Evolutionary conservation across 768 basidiomycete genomes (phyloP), one percentile per base, ranked within the genome.

Genomic region (Plicaturopsis crispa): DNA sequence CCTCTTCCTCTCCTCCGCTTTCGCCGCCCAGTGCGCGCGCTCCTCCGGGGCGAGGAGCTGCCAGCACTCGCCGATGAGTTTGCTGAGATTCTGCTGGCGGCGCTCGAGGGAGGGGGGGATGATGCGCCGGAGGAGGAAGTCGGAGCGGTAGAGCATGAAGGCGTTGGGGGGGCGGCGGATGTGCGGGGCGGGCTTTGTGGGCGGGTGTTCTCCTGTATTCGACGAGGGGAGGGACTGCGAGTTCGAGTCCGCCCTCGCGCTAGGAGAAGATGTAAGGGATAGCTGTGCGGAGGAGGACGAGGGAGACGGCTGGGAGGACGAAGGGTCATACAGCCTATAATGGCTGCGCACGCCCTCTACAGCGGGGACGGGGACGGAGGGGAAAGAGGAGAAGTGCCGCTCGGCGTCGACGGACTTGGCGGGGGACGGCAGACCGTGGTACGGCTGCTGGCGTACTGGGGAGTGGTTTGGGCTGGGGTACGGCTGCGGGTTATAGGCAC

Each of bases 81-180:
- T 60, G 42, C 67, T 69, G 43, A 76, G 63, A 41, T 74, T 70
- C 53, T 74, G 70, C 52, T 79, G 76, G 33, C 70, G 66, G 32
- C 62, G 64, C 53, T 73, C 71, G 24, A 70, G 57, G 17, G 64
- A 56, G 12, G 59, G 50, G 3, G 70, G 67, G 31, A 73, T 62
- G 8, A 59, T 42, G 14, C 58, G 59, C 2, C 55, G 60, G 45
- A 67, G 66, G 8, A 77, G 59, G 18, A 73, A 62, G 43, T 73
- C 63, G 17, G 70, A 72, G 31, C 76, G 64, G 55, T 69, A 78
- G 35, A 78, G 56, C 46, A 78, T 71, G 54, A 78, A 78, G 11
- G 76, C 72, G 49, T 78, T 77, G 11, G 71, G 53, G 0, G 76
- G 69, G 5, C 75, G 65, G 22, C 68, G 66, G 14, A 69, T 63